Evolutionary conservation across 2,329 filamentous ascomycete species (phyloP), one percentile per base, ranked within the genome.

Genomic region (Ambrosiella cleistominuta): DNA sequence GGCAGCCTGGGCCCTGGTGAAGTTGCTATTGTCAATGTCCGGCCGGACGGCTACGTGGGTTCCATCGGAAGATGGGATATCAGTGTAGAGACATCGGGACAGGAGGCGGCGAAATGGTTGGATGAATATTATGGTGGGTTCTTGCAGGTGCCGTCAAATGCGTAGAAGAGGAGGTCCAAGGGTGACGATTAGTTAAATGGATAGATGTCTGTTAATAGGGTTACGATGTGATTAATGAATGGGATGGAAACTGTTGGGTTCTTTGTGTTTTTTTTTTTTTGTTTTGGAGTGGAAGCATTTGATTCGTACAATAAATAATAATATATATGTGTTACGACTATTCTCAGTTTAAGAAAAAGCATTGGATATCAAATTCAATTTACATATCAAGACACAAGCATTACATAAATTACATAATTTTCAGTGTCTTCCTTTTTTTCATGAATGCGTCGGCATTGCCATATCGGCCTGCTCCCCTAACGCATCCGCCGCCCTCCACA

Each of bases 381-480:
- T 27, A 27, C 27, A 5, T 5, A 27, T 27, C 27, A 27, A 27
- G 27, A 27, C 27, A 27, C 27, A 27, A 27, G 27, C 27, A 27
- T 27, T 27, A 27, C 19, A 19, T 19, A 3, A 45, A 27, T 27
- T 27, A 27, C n/a, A 15, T 12, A 4, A 51, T 17, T 51, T 8
- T 42, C 11, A 42, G 40, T 42, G n/a, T 12, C 13, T 7, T 27
- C 27, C 47, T 35, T 54, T 42, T 27, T 27, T 27, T 27, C 27
- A 27, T 36, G 15, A 13, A 37, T 63, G 61, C 2, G 62, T 79
- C 17, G 91, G 91, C 91, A 97, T 97, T 62, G 86, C 79, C 9
- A 94, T 88, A 66, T 83, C 81, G 13, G 90, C 90, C 78, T 90
- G 91, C 64, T 83, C 86, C 58, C 82, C 83, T 54, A 93, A 79